phyloP scores from a whole-genome alignment of 495 filamentous ascomycete species.

The Rhizodiscina lignyota region DNA sequence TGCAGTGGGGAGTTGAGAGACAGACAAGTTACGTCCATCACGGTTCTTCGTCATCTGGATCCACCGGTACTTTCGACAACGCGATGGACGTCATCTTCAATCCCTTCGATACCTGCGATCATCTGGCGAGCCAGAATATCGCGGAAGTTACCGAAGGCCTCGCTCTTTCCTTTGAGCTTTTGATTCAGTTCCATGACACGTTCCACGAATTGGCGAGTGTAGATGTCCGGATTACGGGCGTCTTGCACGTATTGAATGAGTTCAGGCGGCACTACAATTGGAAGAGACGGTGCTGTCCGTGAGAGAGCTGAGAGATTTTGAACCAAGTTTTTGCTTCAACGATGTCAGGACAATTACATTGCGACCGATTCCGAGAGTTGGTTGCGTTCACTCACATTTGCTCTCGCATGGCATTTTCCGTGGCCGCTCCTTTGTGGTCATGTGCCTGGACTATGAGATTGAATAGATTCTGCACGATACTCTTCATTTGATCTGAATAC shows the following conservation, averaged over 20 bases:
- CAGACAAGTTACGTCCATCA: too few species aligned
- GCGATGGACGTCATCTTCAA: slow-evolving; percentile 47
- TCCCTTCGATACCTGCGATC: slow-evolving; percentile 57
- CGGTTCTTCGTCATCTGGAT: too few species aligned
- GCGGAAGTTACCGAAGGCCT: slow-evolving; percentile 63
- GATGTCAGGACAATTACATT: slow-evolving; percentile 1
- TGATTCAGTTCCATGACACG: slow-evolving; percentile 71
- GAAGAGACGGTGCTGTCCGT: slow-evolving; percentile 27
- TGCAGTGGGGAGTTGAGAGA: too few species aligned
- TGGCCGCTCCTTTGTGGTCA: slow-evolving; percentile 47
- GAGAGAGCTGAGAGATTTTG: slow-evolving; percentile 29
- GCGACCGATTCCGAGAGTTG: neutral
- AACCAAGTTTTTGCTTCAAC: slow-evolving; percentile 13
- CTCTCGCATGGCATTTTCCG: slow-evolving; percentile 40
- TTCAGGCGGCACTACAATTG: slow-evolving; percentile 54
- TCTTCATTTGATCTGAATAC: slow-evolving; percentile 43
- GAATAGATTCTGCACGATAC: slow-evolving; percentile 75
- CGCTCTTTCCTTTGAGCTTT: slow-evolving; percentile 62
- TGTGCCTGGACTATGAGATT: slow-evolving; percentile 62
- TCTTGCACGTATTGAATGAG: slow-evolving; percentile 87
- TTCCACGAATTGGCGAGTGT: slow-evolving; percentile 95
- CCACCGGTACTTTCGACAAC: slow-evolving; percentile 37
- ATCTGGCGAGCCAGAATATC: slow-evolving; percentile 76
- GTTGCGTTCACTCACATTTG: slow-evolving; percentile 35
- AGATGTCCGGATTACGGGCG: slow-evolving; percentile 93